A percentile compares a stretch with the other conserved stretches of the same genome.
Conservation (phyloP, 768 basidiomycete genomes). For the Paxillus rubicundulus region DNA sequence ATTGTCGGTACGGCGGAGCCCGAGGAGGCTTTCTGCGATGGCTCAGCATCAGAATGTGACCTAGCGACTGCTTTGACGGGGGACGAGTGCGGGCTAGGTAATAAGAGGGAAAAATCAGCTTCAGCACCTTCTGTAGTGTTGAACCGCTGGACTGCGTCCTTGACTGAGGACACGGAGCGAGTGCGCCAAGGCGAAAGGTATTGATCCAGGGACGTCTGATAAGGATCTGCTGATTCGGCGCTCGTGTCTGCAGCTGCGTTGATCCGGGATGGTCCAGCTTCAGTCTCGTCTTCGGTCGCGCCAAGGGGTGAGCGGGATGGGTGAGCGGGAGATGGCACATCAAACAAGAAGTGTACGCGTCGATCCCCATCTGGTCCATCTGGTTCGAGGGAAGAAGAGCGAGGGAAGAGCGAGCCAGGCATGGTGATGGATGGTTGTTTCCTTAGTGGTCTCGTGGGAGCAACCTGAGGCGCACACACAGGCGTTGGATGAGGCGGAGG, state of each 20-base stretch:
- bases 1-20: background rate
- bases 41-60: conserved; percentile 19
- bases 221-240: background rate
- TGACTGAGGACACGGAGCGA: conserved; percentile 41
- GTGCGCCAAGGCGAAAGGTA: conserved; percentile 33
- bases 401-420: conserved; percentile 77
- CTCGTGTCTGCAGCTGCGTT: conserved; percentile 4
- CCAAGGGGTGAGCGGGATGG: background rate
- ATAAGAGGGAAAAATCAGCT: conserved; percentile 50
- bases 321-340: background rate
- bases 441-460: conserved; percentile 32
- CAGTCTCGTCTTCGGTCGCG: background rate
- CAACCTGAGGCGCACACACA: conserved; percentile 16
- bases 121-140: conserved; percentile 39
- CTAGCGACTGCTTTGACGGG: conserved; percentile 29
- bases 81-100: conserved; percentile 44
- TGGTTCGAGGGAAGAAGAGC: conserved; percentile 65
- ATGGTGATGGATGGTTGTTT: conserved; percentile 54
- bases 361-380: conserved; percentile 18
- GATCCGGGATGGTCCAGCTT: conserved; percentile 17
- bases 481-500: conserved; percentile 13
- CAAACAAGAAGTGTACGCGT: background rate
- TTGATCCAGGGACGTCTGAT: conserved; percentile 9
- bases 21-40: conserved; percentile 2
- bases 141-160: conserved; percentile 50